Conservation (phyloP, 2,329 filamentous ascomycete genomes). For the Ilyonectria mors-panacis region DNA sequence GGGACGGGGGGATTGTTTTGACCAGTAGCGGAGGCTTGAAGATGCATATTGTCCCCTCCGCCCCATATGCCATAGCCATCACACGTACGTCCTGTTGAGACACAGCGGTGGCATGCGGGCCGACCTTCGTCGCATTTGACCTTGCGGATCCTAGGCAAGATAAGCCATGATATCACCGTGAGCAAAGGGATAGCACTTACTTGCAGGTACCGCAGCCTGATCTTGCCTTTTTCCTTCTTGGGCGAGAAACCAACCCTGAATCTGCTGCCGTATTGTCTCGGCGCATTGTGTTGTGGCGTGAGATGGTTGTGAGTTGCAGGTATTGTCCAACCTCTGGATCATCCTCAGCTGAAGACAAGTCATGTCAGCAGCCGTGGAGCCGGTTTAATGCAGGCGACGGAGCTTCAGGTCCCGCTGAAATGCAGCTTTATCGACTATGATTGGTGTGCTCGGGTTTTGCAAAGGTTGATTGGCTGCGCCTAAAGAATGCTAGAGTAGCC, state of each 20-base stretch:
- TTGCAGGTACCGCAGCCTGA: conserved; percentile 46
- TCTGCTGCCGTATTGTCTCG: background rate
- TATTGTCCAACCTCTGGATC: background rate
- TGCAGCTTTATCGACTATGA: conserved; percentile 4
- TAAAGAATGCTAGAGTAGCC: background rate
- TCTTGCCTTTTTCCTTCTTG: conserved; percentile 36
- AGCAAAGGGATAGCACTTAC: conserved; percentile 26
- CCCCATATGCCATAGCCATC: conserved; percentile 27
- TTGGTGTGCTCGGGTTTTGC: conserved; percentile 34
- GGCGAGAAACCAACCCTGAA: background rate
- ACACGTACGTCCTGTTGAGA: conserved; percentile 14
- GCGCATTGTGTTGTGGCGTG: background rate
- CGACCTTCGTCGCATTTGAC: conserved; percentile 21
- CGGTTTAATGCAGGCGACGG: too few relatives aligned
- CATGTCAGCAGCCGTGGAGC: too few relatives aligned
- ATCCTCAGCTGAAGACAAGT: too few relatives aligned
- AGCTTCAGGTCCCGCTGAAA: background rate
- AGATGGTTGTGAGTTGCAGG: background rate
- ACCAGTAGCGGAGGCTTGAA: background rate
- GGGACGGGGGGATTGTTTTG: background rate
- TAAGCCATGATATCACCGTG: background rate
- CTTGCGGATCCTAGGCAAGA: conserved; percentile 16
- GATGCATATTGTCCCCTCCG: background rate
- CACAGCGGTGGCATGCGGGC: conserved; percentile 13
- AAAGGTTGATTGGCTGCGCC: conserved; percentile 29